Conservation (phyloP, 148 eudicot genomes). For the Diospyros lotus region DNA sequence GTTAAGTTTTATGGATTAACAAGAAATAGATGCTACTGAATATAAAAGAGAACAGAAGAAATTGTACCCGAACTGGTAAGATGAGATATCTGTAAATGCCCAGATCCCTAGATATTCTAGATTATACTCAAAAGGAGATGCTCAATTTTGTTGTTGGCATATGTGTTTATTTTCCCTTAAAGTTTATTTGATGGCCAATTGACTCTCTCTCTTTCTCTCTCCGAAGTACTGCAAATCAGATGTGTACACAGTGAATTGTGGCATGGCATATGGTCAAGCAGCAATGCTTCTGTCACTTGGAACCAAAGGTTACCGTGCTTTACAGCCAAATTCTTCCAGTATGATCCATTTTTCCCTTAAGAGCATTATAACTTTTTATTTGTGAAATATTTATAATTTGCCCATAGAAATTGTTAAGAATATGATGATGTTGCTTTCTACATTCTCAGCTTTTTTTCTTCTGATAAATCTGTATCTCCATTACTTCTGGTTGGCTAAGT, state of each 20-base stretch:
- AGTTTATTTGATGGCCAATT: background rate
- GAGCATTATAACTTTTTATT: background rate
- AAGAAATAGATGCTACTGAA: background rate
- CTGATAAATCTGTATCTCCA: no score
- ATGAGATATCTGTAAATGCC: background rate
- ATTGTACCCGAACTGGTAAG: background rate
- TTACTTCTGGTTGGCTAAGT: no score
- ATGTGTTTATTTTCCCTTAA: background rate
- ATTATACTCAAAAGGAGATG: background rate
- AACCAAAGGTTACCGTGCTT: constrained; percentile 73
- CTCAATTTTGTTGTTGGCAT: background rate
- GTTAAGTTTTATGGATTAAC: background rate
- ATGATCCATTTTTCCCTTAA: constrained; percentile 25
- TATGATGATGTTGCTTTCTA: background rate
- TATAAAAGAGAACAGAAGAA: background rate
- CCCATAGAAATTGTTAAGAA: background rate
- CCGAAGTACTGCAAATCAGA: constrained; percentile 59
- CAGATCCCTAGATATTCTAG: background rate
- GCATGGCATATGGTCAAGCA: constrained; percentile 91
- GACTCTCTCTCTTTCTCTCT: background rate
- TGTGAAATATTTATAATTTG: background rate
- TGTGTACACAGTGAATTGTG: constrained; percentile 72
- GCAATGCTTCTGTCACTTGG: constrained; percentile 93
- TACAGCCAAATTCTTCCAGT: constrained; percentile 71
- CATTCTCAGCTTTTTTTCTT: background rate